Base-by-base conservation (phyloP, 345 rosid species). In the Salix exigua region DNA sequence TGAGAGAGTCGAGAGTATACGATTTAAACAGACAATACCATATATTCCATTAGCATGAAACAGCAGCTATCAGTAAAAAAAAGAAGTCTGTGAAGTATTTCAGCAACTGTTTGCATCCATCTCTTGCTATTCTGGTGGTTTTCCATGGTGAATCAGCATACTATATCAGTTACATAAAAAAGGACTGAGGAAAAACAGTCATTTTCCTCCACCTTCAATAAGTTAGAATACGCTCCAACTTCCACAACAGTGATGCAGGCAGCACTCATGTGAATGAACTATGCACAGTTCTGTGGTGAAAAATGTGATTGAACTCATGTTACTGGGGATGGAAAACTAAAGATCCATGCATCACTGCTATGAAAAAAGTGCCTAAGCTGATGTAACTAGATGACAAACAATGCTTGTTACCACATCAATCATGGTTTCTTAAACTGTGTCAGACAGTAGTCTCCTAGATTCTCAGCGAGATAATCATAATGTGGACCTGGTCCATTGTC, bases 391-490 rank as follows among this genome's bases (percentile, higher is more conserved):
- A 71, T 2, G 35, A 19, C 4, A 58, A 75, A 73, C 70, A 75
- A 51, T 68, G 66, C 80, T 64, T 67, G 63, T 66, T 11, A 35
- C 69, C 65, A 14, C 51, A 25, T 64, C 63, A 28, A 65, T 55
- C 66, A 44, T 12, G 5, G 66, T 26, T 61, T 50, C 75, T 80
- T 73, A 37, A 1, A 64, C 83, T 84, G 87, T 25, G 87, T 79
- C 66, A 81, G 74, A 78, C 83, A 91, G 79, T 91, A 95, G 69
- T 90, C 96, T 77, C 84, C 78, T 69, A 88, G 65, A 74, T 89
- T 86, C 70, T 88, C 97, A 14, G 83, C 87, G 38, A 93, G 89
- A 72, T 91, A 95, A 81, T 90, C 91, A 68, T 81, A 88, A 72
- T 89, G 91, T 48, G 84, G 84, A 64, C 85, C 88, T 55, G 86